Conservation (phyloP, 169 alveolate species). For the Theileria sp. region DNA sequence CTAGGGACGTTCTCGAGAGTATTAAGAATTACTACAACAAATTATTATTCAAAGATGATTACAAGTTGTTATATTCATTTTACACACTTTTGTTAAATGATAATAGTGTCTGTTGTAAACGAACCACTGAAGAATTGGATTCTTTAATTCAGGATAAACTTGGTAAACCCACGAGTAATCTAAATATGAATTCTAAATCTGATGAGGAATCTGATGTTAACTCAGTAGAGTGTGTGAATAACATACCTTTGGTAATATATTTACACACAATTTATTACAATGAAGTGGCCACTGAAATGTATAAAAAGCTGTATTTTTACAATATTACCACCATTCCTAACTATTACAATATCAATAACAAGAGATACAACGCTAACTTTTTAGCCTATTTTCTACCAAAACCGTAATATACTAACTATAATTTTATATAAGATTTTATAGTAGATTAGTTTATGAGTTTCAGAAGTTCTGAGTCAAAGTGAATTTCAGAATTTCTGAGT, state of each 20-base stretch:
- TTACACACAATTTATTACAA: slow-evolving; percentile 62
- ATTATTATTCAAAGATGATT: neutral
- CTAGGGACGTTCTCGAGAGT: neutral
- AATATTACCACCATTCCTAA: slow-evolving; percentile 30
- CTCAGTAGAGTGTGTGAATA: neutral
- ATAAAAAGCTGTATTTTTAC: slow-evolving; percentile 41
- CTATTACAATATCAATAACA: slow-evolving; percentile 44
- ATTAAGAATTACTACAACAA: slow-evolving; percentile 14
- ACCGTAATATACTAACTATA: neutral
- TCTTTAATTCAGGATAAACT: neutral
- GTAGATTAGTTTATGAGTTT: too few species aligned
- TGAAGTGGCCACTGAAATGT: slow-evolving; percentile 48
- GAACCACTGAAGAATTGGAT: neutral
- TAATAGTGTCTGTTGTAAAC: neutral
- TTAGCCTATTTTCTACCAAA: slow-evolving; percentile 41
- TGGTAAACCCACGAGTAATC: neutral
- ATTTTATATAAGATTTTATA: neutral
- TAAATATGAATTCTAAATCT: neutral
- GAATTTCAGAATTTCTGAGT: too few species aligned
- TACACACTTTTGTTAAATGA: slow-evolving; percentile 18
- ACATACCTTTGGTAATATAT: slow-evolving; percentile 52
- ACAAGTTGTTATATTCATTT: neutral
- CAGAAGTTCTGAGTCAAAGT: too few species aligned
- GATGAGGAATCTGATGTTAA: neutral
- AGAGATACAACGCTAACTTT: slow-evolving; percentile 46